Percentiles rank a stretch among this genome's conserved stretches.
phyloP scores from a whole-genome alignment of 2,329 filamentous ascomycete genomes.

The Graphium sp. region DNA sequence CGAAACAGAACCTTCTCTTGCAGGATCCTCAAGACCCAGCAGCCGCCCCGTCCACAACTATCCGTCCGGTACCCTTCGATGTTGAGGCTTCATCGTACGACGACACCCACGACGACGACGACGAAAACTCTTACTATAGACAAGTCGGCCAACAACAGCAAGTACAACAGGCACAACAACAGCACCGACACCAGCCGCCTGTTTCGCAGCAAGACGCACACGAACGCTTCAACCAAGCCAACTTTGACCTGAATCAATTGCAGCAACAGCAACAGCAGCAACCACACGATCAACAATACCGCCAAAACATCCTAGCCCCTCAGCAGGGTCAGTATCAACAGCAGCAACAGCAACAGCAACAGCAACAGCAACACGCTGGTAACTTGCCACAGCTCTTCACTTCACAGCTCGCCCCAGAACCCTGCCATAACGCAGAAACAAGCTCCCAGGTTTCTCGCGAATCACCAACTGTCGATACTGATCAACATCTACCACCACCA shows the following conservation, averaged over 20 bases:
- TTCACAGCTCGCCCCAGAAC: slow-evolving; percentile 11
- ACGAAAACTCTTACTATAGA: no score
- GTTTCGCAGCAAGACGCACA: no score
- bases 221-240: no score
- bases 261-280: slow-evolving; percentile 14
- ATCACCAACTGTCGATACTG: slow-evolving; percentile 33
- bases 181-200: no score
- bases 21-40: no score
- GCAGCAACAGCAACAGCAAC: slow-evolving; percentile 9
- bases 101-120: no score
- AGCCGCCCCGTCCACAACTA: no score
- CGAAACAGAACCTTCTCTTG: no score
- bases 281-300: slow-evolving; percentile 9
- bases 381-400: slow-evolving; percentile 8
- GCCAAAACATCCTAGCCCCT: slow-evolving; percentile 23
- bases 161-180: no score
- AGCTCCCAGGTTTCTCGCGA: slow-evolving; percentile 47
- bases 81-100: no score
- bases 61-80: no score
- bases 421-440: slow-evolving; percentile 36
- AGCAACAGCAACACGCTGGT: slow-evolving; percentile 3
- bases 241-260: slow-evolving; percentile 10
- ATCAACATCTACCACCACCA: slow-evolving; percentile 16
- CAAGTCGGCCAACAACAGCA: no score
- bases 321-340: slow-evolving; percentile 8